A percentile compares a stretch with the other conserved stretches of the same genome.
phyloP scores from a whole-genome alignment of 495 filamentous ascomycete species.

The Amphirosellinia nigrospora region DNA sequence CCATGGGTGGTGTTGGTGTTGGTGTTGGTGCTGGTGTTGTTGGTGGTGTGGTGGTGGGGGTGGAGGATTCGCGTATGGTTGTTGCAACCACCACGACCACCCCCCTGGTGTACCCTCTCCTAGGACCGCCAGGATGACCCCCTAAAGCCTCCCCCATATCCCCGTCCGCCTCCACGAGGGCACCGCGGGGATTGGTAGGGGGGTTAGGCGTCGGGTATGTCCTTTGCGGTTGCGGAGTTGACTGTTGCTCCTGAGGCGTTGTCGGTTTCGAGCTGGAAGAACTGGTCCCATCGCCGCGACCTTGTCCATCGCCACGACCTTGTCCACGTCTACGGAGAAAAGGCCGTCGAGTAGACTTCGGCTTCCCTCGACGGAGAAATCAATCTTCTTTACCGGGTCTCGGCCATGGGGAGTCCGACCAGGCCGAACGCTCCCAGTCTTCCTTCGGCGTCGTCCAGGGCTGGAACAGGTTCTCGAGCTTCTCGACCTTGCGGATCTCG shows the following conservation, averaged over 20 bases:
- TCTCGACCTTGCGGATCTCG: slow-evolving; percentile 60
- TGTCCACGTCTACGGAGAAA: slow-evolving; percentile 39
- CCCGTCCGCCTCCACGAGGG: slow-evolving; percentile 35
- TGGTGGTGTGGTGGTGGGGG: no score
- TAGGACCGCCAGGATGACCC: slow-evolving; percentile 27
- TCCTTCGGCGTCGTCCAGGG: slow-evolving; percentile 63
- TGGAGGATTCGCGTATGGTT: slow-evolving; percentile 13
- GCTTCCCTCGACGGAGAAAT: slow-evolving; percentile 56
- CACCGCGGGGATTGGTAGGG: slow-evolving; percentile 26
- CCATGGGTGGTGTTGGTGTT: slow-evolving; percentile 16
- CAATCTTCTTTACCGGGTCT: slow-evolving; percentile 63
- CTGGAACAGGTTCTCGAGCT: slow-evolving; percentile 65
- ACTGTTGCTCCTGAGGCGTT: slow-evolving; percentile 9
- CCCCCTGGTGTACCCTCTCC: slow-evolving; percentile 35
- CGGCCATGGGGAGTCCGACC: slow-evolving; percentile 55
- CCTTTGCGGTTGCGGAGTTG: neutral
- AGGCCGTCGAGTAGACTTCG: slow-evolving; percentile 40
- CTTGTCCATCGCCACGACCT: slow-evolving; percentile 24
- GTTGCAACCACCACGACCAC: slow-evolving; percentile 31
- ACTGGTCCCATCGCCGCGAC: slow-evolving; percentile 18
- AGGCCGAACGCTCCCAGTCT: slow-evolving; percentile 59
- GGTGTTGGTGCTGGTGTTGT: no score
- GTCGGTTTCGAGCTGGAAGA: slow-evolving; percentile 14
- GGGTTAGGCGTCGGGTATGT: neutral
- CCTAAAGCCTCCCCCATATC: slow-evolving; percentile 33